Percentiles rank a stretch among this genome's conserved stretches.
Evolutionary conservation across 805 yeast genomes (phyloP).

Genomic region (Candida mattraensis): DNA sequence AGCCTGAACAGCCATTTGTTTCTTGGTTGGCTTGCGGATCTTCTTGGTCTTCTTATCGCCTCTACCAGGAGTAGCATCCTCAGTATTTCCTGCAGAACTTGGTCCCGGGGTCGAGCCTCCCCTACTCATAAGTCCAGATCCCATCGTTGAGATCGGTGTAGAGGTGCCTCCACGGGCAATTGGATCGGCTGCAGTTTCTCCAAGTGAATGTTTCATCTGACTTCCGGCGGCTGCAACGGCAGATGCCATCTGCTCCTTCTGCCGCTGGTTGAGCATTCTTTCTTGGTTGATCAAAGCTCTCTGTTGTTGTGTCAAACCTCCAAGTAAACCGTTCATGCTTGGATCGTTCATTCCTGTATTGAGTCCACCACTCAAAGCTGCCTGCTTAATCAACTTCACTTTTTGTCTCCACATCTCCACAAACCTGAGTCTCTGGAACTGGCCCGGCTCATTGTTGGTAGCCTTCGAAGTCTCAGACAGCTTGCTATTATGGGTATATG

Average conservation of each 20-base stretch:
- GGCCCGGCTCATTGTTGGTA: slow-evolving; percentile 37
- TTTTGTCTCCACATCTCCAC: slow-evolving; percentile 83
- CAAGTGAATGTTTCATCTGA: slow-evolving; percentile 10
- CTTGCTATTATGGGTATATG: slow-evolving; percentile 34
- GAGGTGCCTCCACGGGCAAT: slow-evolving; percentile 7
- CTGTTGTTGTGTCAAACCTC: slow-evolving; percentile 31
- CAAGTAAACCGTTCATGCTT: slow-evolving; percentile 27
- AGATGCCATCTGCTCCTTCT: slow-evolving; percentile 34
- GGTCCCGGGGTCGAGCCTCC: slow-evolving; percentile 8
- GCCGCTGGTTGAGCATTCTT: slow-evolving; percentile 30
- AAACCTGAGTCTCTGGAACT: slow-evolving; percentile 83
- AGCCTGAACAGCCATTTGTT: slow-evolving; percentile 31
- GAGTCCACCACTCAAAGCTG: slow-evolving; percentile 33
- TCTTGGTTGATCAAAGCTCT: slow-evolving; percentile 30
- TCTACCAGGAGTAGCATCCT: slow-evolving; percentile 5
- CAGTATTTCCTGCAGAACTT: slow-evolving; percentile 8
- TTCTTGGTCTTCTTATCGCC: slow-evolving; percentile 27
- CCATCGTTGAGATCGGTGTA: slow-evolving; percentile 4
- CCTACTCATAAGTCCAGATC: slow-evolving; percentile 3
- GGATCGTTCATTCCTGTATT: slow-evolving; percentile 16
- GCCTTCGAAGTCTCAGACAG: slow-evolving; percentile 29
- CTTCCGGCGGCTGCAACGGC: slow-evolving; percentile 30
- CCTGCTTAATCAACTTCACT: slow-evolving; percentile 52
- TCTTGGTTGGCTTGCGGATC: slow-evolving; percentile 34
- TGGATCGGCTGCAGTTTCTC: slow-evolving; percentile 3